Base-by-base conservation (phyloP, 2,329 filamentous ascomycete genomes). In the Sodiomyces alkalinus region DNA sequence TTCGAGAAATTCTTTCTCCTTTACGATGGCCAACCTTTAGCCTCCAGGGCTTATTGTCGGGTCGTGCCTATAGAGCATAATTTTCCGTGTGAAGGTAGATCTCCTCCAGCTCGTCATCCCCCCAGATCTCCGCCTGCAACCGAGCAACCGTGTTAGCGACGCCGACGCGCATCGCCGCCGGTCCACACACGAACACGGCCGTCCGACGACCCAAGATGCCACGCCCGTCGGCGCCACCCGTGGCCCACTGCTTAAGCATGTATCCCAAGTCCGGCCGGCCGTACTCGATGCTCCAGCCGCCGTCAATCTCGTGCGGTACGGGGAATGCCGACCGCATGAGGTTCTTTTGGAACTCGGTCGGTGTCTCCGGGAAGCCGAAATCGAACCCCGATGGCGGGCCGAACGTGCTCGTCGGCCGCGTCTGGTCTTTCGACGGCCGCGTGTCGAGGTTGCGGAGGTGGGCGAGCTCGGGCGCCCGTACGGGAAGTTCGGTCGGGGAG, bases 1-100 rank as follows among this genome's bases (percentile, higher is more conserved):
- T n/a, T n/a, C n/a, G n/a, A n/a, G n/a, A n/a, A n/a, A n/a, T n/a
- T n/a, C n/a, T n/a, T n/a, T n/a, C n/a, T n/a, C n/a, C n/a, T n/a
- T n/a, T n/a, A n/a, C n/a, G n/a, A n/a, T n/a, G n/a, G n/a, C n/a
- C n/a, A n/a, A n/a, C n/a, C n/a, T n/a, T n/a, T n/a, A n/a, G n/a
- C n/a, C n/a, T n/a, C n/a, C n/a, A n/a, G n/a, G n/a, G n/a, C n/a
- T n/a, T n/a, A n/a, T n/a, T n/a, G n/a, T n/a, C n/a, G 16, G 10
- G n/a, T 64, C 52, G n/a, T n/a, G n/a, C n/a, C n/a, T n/a, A 93
- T 36, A 93, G 62, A 28, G 85, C 81, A 57, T 93, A 94, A 51
- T 94, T 94, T 62, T 96, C 87, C 4, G 86, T 81, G 58, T 94
- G 87, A 49, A 94, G 53, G 50, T 86, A 94, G 30, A 96, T 80